Percentiles rank a stretch among this genome's conserved stretches.
phyloP scores from a whole-genome alignment of 768 basidiomycete species.

The Coprinopsis strossmayeri region DNA sequence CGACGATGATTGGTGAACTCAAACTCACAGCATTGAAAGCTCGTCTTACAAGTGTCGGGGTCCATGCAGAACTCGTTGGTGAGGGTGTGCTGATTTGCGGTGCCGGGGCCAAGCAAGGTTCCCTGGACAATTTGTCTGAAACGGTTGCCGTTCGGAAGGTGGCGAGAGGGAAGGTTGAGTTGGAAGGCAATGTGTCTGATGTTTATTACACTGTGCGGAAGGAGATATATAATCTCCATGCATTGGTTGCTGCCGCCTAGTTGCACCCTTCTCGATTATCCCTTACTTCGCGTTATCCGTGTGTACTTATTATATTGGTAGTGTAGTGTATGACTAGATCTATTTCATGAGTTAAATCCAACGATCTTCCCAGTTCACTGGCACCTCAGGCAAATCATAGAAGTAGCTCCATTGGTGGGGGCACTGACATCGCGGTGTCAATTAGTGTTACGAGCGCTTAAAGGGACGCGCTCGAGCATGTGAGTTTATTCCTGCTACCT shows the following conservation, averaged over 20 bases:
- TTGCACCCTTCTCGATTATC: constrained; percentile 1
- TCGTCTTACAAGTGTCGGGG: constrained; percentile 64
- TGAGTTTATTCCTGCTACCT: no score
- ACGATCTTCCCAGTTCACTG: no score
- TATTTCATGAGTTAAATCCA: no score
- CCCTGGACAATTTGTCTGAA: constrained; percentile 45
- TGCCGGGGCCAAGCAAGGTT: constrained; percentile 39
- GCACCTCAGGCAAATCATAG: no score
- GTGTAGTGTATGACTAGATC: no score
- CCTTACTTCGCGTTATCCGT: constrained; percentile 10
- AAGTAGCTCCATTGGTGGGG: no score
- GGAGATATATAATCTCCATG: constrained; percentile 89
- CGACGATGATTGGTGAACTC: constrained; percentile 96
- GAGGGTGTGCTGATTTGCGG: constrained; percentile 94
- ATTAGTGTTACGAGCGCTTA: no score
- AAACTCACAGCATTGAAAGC: constrained; percentile 86
- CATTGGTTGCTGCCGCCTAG: constrained; percentile 66
- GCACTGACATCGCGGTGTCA: no score
- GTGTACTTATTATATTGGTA: no score
- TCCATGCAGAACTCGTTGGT: constrained; percentile 92
- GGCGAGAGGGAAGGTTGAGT: constrained; percentile 74
- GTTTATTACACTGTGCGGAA: constrained; percentile 85
- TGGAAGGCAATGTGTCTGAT: constrained; percentile 85
- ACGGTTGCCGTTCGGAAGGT: constrained; percentile 87
- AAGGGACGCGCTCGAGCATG: no score